phyloP scores from a whole-genome alignment of 257 asterid species.

The Nicotiana benthamiana region DNA sequence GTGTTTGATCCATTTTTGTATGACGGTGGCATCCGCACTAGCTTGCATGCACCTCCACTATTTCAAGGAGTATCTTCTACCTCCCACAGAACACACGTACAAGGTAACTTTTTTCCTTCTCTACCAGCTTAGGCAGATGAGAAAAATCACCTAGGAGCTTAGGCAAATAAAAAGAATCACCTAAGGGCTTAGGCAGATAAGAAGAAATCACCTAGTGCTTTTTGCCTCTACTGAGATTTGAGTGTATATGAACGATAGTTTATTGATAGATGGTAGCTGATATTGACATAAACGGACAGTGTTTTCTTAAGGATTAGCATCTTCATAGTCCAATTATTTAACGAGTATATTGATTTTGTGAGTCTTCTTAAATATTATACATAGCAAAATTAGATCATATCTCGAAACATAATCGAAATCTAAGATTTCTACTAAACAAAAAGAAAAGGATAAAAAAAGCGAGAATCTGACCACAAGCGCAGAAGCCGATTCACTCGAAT shows the following conservation, averaged over 20 bases:
- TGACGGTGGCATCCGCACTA: too few species aligned
- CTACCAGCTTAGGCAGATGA: too few species aligned
- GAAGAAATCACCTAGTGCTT: too few species aligned
- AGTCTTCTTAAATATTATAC: not conserved
- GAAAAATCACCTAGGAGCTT: too few species aligned
- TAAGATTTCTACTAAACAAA: not conserved
- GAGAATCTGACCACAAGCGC: slow-evolving; percentile 41
- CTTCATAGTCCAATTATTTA: not conserved
- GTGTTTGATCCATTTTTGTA: not conserved
- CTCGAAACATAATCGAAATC: not conserved
- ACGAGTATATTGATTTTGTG: not conserved
- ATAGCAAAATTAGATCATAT: not conserved
- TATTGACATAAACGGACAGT: not conserved
- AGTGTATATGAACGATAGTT: not conserved
- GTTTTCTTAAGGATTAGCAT: not conserved
- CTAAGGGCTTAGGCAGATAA: too few species aligned
- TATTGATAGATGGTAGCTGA: not conserved
- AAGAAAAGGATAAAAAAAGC: not conserved
- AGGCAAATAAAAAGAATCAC: too few species aligned
- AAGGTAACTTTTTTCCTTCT: too few species aligned
- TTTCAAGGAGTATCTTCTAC: too few species aligned
- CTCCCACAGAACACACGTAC: too few species aligned
- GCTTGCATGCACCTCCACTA: too few species aligned
- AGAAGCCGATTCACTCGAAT: slow-evolving; percentile 40
- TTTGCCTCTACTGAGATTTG: too few species aligned